Evolutionary conservation across 2,329 filamentous ascomycete species (phyloP).

Genomic region (Scytalidium sp.): DNA sequence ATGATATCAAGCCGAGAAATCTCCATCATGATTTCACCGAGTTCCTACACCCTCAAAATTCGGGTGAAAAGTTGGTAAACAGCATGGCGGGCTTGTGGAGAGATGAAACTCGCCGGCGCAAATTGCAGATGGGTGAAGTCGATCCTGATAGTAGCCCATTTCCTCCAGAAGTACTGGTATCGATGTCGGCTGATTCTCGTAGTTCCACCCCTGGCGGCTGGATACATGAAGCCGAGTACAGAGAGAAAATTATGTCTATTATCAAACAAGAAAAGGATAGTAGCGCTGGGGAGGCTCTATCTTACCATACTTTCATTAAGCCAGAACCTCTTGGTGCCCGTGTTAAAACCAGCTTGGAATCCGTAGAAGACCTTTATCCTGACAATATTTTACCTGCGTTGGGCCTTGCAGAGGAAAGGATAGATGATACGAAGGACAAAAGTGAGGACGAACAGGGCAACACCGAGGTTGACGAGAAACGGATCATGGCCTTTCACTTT

Average conservation of each 20-base stretch:
- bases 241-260: conserved; percentile 60
- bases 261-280: conserved; percentile 60
- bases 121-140: conserved; percentile 63
- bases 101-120: conserved; percentile 80
- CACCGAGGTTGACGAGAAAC: conserved; percentile 60
- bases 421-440: conserved; percentile 9
- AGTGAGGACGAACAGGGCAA: conserved; percentile 11
- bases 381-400: conserved; percentile 54
- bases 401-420: conserved; percentile 24
- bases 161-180: conserved; percentile 74
- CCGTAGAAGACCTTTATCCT: conserved; percentile 83
- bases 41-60: conserved; percentile 56
- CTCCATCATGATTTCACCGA: conserved; percentile 89
- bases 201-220: conserved; percentile 73
- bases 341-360: conserved; percentile 76
- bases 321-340: conserved; percentile 47
- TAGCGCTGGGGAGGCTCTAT: conserved; percentile 38
- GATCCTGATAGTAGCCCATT: conserved; percentile 73
- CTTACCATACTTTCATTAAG: conserved; percentile 66
- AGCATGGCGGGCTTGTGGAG: conserved; percentile 95
- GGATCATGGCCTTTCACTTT: conserved; percentile 40
- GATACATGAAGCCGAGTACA: conserved; percentile 88
- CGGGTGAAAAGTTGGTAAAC: conserved; percentile 78
- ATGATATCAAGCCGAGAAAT: conserved; percentile 68
- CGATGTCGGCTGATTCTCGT: conserved; percentile 82